Percentiles rank a stretch among this genome's conserved stretches.
Conservation (phyloP, 2,329 filamentous ascomycete genomes). For the Penicillium sp. region DNA sequence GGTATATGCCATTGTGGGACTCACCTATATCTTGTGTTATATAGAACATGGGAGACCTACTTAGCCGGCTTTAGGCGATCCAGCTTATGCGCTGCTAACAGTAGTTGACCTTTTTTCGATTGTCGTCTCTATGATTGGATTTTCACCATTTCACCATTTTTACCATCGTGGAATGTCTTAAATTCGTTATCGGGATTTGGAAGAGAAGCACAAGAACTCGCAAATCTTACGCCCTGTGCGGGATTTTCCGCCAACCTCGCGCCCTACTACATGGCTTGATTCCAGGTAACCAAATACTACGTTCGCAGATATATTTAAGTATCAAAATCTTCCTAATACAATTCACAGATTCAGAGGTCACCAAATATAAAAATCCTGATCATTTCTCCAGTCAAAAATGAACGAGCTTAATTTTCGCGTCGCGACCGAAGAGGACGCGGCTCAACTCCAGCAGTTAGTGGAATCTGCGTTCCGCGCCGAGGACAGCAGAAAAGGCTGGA, state of each 20-base stretch:
- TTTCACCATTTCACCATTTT: too few relatives aligned
- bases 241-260: neutral
- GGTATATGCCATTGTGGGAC: too few relatives aligned
- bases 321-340: neutral
- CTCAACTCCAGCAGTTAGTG: conserved; percentile 39
- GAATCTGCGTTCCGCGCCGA: conserved; percentile 45
- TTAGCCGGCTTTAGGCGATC: too few relatives aligned
- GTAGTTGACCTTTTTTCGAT: too few relatives aligned
- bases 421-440: conserved; percentile 41
- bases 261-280: conserved; percentile 2
- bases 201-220: neutral
- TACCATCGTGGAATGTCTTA: neutral
- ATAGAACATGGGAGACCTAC: too few relatives aligned
- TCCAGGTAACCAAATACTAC: neutral
- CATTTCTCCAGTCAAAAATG: conserved; percentile 10
- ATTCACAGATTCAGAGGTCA: neutral
- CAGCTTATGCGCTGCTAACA: too few relatives aligned
- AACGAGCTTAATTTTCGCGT: conserved; percentile 37
- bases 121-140: too few relatives aligned
- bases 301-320: neutral
- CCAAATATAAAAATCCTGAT: too few relatives aligned
- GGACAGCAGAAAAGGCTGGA: conserved; percentile 41
- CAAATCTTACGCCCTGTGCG: neutral
- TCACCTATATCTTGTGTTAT: too few relatives aligned
- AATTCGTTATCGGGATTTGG: too few relatives aligned